Percentiles rank a stretch among this genome's conserved stretches.
phyloP scores from a whole-genome alignment of 2,329 filamentous ascomycete species.

The Aureobasidium sp. region DNA sequence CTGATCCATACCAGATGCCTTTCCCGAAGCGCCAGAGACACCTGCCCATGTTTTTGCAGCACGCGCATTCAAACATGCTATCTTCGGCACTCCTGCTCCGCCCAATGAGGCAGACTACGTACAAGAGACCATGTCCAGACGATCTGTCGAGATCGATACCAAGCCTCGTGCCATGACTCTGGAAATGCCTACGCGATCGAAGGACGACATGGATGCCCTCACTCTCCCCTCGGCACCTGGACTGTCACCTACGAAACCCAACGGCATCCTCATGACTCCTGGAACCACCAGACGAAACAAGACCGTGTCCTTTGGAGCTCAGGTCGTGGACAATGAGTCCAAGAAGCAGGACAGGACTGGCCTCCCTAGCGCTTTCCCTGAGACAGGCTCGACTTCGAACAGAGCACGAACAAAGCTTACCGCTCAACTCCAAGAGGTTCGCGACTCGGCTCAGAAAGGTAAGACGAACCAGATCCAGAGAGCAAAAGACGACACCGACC shows the following conservation, averaged over 20 bases:
- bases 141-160: background rate
- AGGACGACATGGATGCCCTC: background rate
- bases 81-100: slow-evolving; percentile 57
- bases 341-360: slow-evolving; percentile 40
- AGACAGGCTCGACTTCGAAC: background rate
- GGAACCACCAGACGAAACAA: slow-evolving; percentile 51
- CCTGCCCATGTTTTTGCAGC: slow-evolving; percentile 61
- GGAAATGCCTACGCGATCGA: background rate
- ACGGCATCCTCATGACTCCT: slow-evolving; percentile 57
- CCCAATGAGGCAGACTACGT: slow-evolving; percentile 32
- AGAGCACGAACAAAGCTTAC: slow-evolving; percentile 33
- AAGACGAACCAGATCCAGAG: slow-evolving; percentile 24
- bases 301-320: slow-evolving; percentile 54
- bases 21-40: slow-evolving; percentile 53
- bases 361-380: slow-evolving; percentile 40
- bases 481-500: slow-evolving; percentile 48
- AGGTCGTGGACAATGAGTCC: slow-evolving; percentile 50
- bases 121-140: background rate
- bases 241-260: slow-evolving; percentile 40
- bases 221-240: background rate
- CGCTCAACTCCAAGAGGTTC: slow-evolving; percentile 38
- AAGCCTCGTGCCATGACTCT: background rate
- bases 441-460: slow-evolving; percentile 32
- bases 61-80: slow-evolving; percentile 58
- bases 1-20: background rate